Evolutionary conservation across 371 early-diverging fungal genomes (phyloP), one percentile per base, ranked within the genome.

Genomic region (Actinomucor elegans): DNA sequence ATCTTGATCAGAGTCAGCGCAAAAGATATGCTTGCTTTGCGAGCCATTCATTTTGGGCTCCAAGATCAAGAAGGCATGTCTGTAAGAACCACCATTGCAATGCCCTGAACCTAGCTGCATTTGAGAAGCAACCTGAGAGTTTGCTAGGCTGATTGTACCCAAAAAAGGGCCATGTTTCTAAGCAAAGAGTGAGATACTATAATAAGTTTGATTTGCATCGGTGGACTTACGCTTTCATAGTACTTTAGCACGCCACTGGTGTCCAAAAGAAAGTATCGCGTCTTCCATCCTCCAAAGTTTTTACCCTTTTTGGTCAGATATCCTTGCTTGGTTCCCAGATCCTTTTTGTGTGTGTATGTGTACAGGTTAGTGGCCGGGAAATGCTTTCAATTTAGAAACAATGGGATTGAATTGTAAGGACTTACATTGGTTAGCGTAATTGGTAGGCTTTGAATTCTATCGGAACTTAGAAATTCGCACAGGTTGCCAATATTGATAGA

Each of bases 271-370:
- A 89, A 93, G 70, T 84, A 93, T 55, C 92, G 72, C 28, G 82
- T 69, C 64, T 92, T 90, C 88, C 88, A 90, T 2, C 89, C 89
- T 24, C 92, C 93, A 80, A 89, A 89, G 63, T 86, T 89, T 65
- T 90, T 91, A 28, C 92, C 91, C 60, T 82, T 84, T 69, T 93
- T 93, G 32, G 85, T 81, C 46, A 93, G 64, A 52, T 87, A 88
- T 0, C 94, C 94, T 66, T 89, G 87, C 59, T 86, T 90, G 11
- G 55, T 55, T 18, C 55, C 48, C 17, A 21, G 29, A 43, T 42
- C 28, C 48, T 56, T 48, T 12, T 15, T 10, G n/a, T n/a, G n/a
- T n/a, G 2, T 26, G 14, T 14, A 34, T 34, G 10, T n/a, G 6
- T 34, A 34, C 12, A 34, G 1, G 4, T 34, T n/a, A n/a, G n/a